Evolutionary conservation across 1,284 basidiomycete species (phyloP).

Genomic region (Fistulinella cinereoalba): DNA sequence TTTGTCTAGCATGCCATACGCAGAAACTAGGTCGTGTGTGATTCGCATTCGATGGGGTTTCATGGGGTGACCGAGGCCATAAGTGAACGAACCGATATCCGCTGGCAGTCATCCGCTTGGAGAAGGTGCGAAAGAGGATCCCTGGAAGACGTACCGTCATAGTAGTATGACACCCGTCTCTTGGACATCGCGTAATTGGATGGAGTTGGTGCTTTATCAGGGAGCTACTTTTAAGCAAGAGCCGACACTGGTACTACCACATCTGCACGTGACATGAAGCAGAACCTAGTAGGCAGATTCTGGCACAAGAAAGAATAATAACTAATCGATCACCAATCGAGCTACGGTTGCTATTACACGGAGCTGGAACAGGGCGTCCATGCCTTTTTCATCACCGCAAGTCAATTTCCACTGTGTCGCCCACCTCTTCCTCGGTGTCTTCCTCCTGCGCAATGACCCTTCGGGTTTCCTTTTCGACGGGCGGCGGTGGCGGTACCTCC

Average conservation of each 20-base stretch:
- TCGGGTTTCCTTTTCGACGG: slow-evolving; percentile 63
- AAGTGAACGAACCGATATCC: slow-evolving; percentile 82
- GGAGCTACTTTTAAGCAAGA: too few species aligned
- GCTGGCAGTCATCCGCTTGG: slow-evolving; percentile 38
- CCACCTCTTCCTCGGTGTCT: slow-evolving; percentile 64
- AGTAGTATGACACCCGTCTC: slow-evolving; percentile 60
- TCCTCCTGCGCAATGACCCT: slow-evolving; percentile 41
- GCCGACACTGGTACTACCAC: too few species aligned
- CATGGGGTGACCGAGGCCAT: slow-evolving; percentile 90
- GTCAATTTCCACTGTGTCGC: slow-evolving; percentile 68
- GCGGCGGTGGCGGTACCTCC: slow-evolving; percentile 74
- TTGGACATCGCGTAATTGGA: slow-evolving; percentile 44
- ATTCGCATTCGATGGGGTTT: slow-evolving; percentile 93
- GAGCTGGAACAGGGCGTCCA: background rate
- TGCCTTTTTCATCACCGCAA: slow-evolving; percentile 25
- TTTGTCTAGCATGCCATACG: slow-evolving; percentile 86
- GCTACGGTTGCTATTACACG: slow-evolving; percentile 9
- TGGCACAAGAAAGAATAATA: too few species aligned
- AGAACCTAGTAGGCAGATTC: too few species aligned
- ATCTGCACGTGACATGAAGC: too few species aligned
- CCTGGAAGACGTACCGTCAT: slow-evolving; percentile 45
- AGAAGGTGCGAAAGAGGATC: background rate
- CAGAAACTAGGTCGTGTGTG: slow-evolving; percentile 88
- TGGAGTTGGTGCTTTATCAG: background rate
- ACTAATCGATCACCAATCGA: too few species aligned